Conservation (phyloP, 331 rosid species). For the Malus hybrid region DNA sequence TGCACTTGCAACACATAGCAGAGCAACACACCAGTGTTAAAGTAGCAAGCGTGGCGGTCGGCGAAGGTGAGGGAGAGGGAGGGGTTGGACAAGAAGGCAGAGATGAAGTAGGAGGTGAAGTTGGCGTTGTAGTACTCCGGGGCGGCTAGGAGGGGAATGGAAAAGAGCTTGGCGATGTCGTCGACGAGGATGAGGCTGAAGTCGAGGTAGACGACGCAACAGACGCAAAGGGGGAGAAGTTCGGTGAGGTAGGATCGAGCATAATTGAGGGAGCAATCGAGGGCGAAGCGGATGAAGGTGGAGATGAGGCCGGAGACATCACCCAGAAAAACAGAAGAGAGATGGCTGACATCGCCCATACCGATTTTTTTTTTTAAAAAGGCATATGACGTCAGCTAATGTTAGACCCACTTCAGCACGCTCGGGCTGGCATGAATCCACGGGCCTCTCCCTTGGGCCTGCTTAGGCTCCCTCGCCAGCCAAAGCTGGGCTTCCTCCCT, state of each 20-base stretch:
- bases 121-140: constrained; percentile 90
- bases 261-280: constrained; percentile 78
- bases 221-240: constrained; percentile 54
- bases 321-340: too few relatives aligned
- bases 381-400: too few relatives aligned
- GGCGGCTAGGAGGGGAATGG: constrained; percentile 57
- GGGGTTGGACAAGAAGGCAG: constrained; percentile 72
- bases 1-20: too few relatives aligned
- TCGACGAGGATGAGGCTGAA: constrained; percentile 51
- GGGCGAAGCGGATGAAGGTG: constrained; percentile 75
- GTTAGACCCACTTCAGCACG: too few relatives aligned
- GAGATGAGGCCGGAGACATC: constrained; percentile 59
- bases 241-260: constrained; percentile 64
- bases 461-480: too few relatives aligned
- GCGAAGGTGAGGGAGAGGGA: constrained; percentile 54
- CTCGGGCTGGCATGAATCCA: too few relatives aligned
- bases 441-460: too few relatives aligned
- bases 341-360: too few relatives aligned
- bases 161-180: constrained; percentile 64
- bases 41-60: constrained; percentile 51
- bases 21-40: constrained; percentile 64
- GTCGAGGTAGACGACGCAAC: constrained; percentile 34
- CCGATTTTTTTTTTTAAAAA: too few relatives aligned
- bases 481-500: too few relatives aligned
- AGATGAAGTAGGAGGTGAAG: constrained; percentile 64